Base-by-base conservation (phyloP, 2,329 filamentous ascomycete genomes). In the Aureobasidium leucospermi region DNA sequence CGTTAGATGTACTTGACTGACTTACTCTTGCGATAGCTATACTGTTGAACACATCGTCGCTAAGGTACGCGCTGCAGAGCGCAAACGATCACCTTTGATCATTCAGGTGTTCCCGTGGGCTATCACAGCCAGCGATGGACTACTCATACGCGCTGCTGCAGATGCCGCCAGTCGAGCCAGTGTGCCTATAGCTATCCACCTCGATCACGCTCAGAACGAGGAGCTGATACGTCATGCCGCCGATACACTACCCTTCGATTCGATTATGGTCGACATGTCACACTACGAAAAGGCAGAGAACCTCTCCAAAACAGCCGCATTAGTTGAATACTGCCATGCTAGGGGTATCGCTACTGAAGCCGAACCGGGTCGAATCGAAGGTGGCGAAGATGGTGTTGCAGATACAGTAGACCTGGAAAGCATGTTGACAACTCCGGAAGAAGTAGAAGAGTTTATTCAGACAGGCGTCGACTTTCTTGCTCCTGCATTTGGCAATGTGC, bases 181-280 rank as follows among this genome's bases (percentile, higher is more conserved):
- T 10, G 67, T 69, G 1, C 68, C 68, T 10, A 63, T 69, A 3
- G 63, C 66, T 8, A 57, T 69, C 6, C 69, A 71, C 58, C 62
- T 71, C 11, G 68, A 71, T 55, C 69, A 70, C 59, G 63, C 62
- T 15, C 66, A 68, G 42, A 61, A 65, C 23, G 62, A 64, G 16
- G 62, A 61, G 8, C 63, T 67, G 59, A 63, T 68, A 32, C 58
- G 59, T 58, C 63, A 56, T 36, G 67, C 62, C 59, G 68, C 67
- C 9, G 62, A 66, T 49, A 62, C 58, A 19, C 29, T 51, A 11
- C 63, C 65, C 6, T 70, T 71, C 32, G 68, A 71, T 32, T 64
- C 63, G 7, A 70, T 71, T 56, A 71, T 71, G 69, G 65, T 70
- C 7, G 69, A 71, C 62, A 71, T 70, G 68, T 66, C 63, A n/a